Conservation (phyloP, 2,329 filamentous ascomycete genomes). For the Cladosporium sp. region DNA sequence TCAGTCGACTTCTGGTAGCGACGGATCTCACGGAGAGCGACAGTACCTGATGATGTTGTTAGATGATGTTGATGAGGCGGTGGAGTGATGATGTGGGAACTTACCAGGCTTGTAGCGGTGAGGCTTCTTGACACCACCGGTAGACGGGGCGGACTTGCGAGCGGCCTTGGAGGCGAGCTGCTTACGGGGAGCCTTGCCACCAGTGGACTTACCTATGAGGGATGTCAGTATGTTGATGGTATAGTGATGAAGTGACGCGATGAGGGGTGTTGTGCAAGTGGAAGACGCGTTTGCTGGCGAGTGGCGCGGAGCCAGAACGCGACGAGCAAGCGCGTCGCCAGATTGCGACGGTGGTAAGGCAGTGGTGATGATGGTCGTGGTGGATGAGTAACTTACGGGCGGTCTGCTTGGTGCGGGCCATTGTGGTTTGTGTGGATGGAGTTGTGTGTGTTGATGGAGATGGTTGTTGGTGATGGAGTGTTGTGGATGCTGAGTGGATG, state of each 20-base stretch:
- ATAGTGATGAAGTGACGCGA: slow-evolving; percentile 12
- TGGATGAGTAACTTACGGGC: slow-evolving; percentile 50
- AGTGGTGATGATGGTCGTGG: slow-evolving; percentile 53
- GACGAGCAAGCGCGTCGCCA: slow-evolving; percentile 21
- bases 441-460: slow-evolving; percentile 31
- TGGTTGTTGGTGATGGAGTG: slow-evolving; percentile 21
- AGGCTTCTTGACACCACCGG: slow-evolving; percentile 67
- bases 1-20: slow-evolving; percentile 88
- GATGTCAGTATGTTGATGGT: slow-evolving; percentile 36
- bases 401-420: slow-evolving; percentile 59
- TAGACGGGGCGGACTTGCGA: slow-evolving; percentile 96
- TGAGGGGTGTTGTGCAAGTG: slow-evolving; percentile 21
- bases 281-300: slow-evolving; percentile 18
- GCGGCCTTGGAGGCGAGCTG: slow-evolving; percentile 99
- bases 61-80: slow-evolving; percentile 26
- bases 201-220: slow-evolving; percentile 67
- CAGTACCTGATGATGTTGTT: slow-evolving; percentile 58
- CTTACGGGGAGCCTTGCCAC: slow-evolving; percentile 79
- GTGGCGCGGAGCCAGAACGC: slow-evolving; percentile 25
- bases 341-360: slow-evolving; percentile 68
- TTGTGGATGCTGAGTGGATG: slow-evolving; percentile 20
- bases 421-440: slow-evolving; percentile 37
- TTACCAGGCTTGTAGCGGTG: slow-evolving; percentile 55
- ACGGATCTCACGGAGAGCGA: slow-evolving; percentile 88
- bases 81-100: slow-evolving; percentile 24